These are phyloP conservation scores for Penicillium sp. DNA, from an alignment of 2,329 filamentous ascomycete genomes.

Conservation along the genomic window DNA sequence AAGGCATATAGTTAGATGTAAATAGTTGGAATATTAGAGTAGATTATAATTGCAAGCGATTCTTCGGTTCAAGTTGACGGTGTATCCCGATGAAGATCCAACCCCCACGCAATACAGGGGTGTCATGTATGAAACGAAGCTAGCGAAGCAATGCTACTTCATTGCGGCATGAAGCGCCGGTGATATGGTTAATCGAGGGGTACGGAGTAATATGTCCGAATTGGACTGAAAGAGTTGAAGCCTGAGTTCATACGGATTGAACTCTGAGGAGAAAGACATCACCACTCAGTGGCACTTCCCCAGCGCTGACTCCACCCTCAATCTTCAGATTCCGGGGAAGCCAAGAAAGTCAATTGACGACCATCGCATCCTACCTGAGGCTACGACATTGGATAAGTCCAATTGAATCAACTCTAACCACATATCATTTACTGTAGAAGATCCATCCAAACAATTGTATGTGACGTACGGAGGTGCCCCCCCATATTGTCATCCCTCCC, in stretches of 20 bases:
- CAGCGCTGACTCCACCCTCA: not conserved
- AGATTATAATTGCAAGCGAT: not conserved
- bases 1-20: not conserved
- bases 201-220: not conserved
- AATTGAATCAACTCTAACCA: too few species aligned
- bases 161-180: too few species aligned
- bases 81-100: not conserved
- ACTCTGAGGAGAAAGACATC: not conserved
- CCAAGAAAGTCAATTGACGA: not conserved
- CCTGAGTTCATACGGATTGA: not conserved
- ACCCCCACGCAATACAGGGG: slow-evolving; percentile 5
- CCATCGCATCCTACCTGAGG: too few species aligned
- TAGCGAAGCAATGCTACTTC: not conserved
- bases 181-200: not conserved
- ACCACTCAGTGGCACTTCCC: not conserved
- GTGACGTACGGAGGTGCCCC: too few species aligned
- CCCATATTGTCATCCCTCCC: too few species aligned
- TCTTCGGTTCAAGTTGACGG: too few species aligned
- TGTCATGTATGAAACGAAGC: not conserved
- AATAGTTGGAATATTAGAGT: not conserved
- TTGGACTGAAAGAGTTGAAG: not conserved
- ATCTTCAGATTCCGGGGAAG: not conserved
- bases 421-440: too few species aligned
- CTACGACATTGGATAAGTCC: too few species aligned
- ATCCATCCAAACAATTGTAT: too few species aligned